Evolutionary conservation across 257 asterid species (phyloP).

Genomic region (Ehretia macrophylla): DNA sequence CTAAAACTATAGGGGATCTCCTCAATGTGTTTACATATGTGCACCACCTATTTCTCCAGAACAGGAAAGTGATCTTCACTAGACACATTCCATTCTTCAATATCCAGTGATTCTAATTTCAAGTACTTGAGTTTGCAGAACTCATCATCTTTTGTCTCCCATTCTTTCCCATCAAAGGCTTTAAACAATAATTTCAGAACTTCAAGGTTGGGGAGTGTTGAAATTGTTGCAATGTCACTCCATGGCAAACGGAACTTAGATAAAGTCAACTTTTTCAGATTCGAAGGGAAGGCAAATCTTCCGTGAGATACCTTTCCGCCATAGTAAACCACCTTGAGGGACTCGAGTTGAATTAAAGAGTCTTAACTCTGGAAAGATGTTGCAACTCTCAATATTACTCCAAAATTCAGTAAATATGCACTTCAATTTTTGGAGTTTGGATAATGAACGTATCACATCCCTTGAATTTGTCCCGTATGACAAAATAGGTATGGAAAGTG

Average conservation of each 20-base stretch:
- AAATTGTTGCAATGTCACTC: neutral
- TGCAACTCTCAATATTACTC: no score
- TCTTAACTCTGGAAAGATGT: no score
- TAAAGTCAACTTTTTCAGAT: neutral
- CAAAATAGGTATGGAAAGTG: no score
- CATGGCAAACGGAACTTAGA: slow-evolving; percentile 8
- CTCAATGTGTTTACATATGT: neutral
- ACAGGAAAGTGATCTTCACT: slow-evolving; percentile 11
- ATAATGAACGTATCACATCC: no score
- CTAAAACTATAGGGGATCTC: slow-evolving; percentile 11
- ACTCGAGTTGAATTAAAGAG: no score
- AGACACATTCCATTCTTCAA: slow-evolving; percentile 8
- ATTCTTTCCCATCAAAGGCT: slow-evolving; percentile 6
- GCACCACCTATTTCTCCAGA: slow-evolving; percentile 11
- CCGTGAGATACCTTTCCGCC: no score
- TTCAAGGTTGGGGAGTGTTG: neutral
- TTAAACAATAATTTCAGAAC: slow-evolving; percentile 2
- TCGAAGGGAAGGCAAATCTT: no score
- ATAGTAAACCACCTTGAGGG: no score
- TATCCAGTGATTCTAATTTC: neutral
- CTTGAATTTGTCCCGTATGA: no score
- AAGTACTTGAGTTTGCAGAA: slow-evolving; percentile 1
- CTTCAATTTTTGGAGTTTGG: no score
- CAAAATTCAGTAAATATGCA: no score
- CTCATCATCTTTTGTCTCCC: slow-evolving; percentile 3